These are phyloP conservation scores for Brettanomyces sp. DNA, from an alignment of 805 yeast genomes.

Conservation along the genomic window DNA sequence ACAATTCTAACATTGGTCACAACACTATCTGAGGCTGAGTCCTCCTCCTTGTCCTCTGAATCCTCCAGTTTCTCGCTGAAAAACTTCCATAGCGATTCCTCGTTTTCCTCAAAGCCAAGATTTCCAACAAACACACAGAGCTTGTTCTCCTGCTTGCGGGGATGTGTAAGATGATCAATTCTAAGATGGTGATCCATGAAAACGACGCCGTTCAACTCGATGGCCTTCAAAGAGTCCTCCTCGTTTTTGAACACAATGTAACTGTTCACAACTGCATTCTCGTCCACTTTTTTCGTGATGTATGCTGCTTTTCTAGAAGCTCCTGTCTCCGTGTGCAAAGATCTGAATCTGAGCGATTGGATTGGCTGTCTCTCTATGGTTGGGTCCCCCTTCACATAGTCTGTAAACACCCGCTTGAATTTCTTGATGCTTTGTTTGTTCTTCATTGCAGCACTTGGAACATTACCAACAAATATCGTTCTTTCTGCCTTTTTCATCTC, in stretches of 20 bases:
- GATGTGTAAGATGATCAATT: constrained; percentile 90
- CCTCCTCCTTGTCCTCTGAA: constrained; percentile 35
- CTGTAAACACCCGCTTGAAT: constrained; percentile 55
- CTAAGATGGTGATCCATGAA: constrained; percentile 72
- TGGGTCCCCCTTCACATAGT: constrained; percentile 13
- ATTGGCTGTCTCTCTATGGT: constrained; percentile 33
- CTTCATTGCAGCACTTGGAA: constrained; percentile 55
- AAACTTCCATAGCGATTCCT: constrained; percentile 80
- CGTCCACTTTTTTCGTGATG: constrained; percentile 68
- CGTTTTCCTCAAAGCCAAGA: constrained; percentile 84
- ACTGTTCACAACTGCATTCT: constrained; percentile 72
- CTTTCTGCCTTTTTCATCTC: constrained; percentile 77
- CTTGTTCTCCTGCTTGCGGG: constrained; percentile 74
- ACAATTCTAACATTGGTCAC: constrained; percentile 85
- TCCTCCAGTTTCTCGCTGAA: constrained; percentile 39
- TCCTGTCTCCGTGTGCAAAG: constrained; percentile 80
- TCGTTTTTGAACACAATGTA: constrained; percentile 69
- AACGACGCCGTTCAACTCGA: constrained; percentile 52
- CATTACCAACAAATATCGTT: constrained; percentile 84
- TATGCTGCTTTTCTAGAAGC: constrained; percentile 90
- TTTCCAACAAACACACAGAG: constrained; percentile 89
- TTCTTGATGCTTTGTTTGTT: constrained; percentile 50
- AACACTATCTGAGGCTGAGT: constrained; percentile 3
- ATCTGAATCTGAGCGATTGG: constrained; percentile 80
- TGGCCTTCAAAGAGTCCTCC: constrained; percentile 36